Base-by-base conservation (phyloP, 805 yeast genomes). In the Cyberlindnera amylophila region DNA sequence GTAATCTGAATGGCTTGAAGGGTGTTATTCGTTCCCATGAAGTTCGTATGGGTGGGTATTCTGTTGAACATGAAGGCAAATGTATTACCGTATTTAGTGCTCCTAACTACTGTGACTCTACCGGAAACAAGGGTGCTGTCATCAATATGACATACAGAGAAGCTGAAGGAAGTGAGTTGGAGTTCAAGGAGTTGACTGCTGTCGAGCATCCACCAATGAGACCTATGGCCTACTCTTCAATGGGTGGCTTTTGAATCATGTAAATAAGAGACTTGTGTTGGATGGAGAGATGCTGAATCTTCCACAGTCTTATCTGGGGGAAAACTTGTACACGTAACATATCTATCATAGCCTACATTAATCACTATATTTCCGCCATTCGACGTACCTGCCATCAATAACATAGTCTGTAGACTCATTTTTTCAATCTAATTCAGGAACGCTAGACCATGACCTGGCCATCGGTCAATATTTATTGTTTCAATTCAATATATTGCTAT, bases 1-100 rank as follows among this genome's bases (percentile, higher is more conserved):
- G 95, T 55, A 71, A 81, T 34, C 61, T 61, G 32, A 93, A 93
- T 63, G 72, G 75, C 26, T 70, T 93, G 47, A 75, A 82, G 54
- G 90, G 86, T 43, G 77, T 93, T 32, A 83, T 93, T 55, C 75
- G 99, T 56, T 88, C 97, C 3, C 99, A 93, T 59, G 99, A 93
- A 65, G 96, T 91, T 7, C 75, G 98, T 59, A 83, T 85, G 85
- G 82, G 75, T 6, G 99, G 99, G 36, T 88, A 83, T 45, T 88
- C 87, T 51, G 72, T 72, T 35, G 97, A 91, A 59, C 99, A 93
- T 58, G 74, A 84, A 45, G 95, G 95, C 11, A 74, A 80, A 51
- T 75, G 93, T 39, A 78, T 89, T 40, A 93, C 99, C 0, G 96
- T 93, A n/a, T 93, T 93, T 64, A 82, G 95, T 63, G 99, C 99